These are phyloP conservation scores for Russula griseocarnosa DNA, from an alignment of 768 basidiomycete genomes.

Conservation along the genomic window DNA sequence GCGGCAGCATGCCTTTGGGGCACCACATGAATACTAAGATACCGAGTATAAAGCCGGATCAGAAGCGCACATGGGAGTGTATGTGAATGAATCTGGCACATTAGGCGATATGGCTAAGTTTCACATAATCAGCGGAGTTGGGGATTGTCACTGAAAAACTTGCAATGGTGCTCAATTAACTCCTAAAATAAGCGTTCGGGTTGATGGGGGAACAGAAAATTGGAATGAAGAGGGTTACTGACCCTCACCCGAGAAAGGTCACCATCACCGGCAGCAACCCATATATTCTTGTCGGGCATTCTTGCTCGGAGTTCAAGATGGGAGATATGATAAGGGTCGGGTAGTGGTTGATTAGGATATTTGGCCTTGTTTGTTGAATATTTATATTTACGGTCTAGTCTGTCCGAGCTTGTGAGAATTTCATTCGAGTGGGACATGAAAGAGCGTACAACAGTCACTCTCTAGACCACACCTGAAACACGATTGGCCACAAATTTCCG, in stretches of 20 bases:
- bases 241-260: constrained; percentile 76
- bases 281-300: constrained; percentile 65
- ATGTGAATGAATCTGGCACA: constrained; percentile 63
- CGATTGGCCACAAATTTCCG: neutral
- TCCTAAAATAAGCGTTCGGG: constrained; percentile 13
- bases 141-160: constrained; percentile 45
- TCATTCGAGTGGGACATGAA: constrained; percentile 6
- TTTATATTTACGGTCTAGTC: constrained; percentile 14
- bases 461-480: too few species aligned
- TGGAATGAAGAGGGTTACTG: constrained; percentile 8
- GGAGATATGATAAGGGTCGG: neutral
- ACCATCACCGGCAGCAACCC: constrained; percentile 91
- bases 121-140: constrained; percentile 15
- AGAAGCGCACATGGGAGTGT: constrained; percentile 68
- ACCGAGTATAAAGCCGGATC: neutral
- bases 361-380: constrained; percentile 10
- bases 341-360: neutral
- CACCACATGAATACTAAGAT: constrained; percentile 20
- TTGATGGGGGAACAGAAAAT: neutral
- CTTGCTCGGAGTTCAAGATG: neutral
- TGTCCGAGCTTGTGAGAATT: neutral
- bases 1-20: constrained; percentile 81
- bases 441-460: neutral
- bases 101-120: constrained; percentile 56
- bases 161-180: constrained; percentile 48